Conservation (phyloP, 805 yeast species). For the Yarrowia porcina region DNA sequence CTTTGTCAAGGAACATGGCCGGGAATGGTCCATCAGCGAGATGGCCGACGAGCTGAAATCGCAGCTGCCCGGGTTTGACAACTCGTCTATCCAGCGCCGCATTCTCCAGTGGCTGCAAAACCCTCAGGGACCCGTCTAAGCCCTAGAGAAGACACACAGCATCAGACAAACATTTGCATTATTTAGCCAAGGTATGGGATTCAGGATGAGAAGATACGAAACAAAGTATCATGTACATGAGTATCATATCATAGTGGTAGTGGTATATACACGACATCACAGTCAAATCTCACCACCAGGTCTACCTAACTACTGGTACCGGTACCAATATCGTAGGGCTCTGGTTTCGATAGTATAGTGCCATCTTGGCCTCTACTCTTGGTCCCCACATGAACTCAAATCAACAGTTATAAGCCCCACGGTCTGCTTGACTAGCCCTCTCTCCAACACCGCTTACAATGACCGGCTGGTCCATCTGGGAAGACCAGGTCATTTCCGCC, state of each 20-base stretch:
- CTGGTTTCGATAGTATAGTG: too few species aligned
- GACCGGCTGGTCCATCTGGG: slow-evolving; percentile 10
- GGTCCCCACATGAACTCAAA: slow-evolving; percentile 12
- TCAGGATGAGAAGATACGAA: too few species aligned
- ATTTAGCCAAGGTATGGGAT: slow-evolving; percentile 3
- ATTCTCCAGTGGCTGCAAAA: slow-evolving; percentile 15
- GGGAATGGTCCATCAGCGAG: slow-evolving; percentile 22
- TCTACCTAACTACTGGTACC: too few species aligned
- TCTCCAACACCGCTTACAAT: neutral
- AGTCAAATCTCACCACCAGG: too few species aligned
- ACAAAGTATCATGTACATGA: too few species aligned
- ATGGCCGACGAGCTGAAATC: slow-evolving; percentile 20
- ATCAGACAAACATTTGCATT: neutral
- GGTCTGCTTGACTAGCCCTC: neutral
- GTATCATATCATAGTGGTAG: too few species aligned
- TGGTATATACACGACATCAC: too few species aligned
- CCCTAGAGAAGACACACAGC: neutral
- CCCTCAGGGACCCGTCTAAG: neutral
- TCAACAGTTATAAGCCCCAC: neutral
- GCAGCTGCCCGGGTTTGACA: slow-evolving; percentile 10
- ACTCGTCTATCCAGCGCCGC: slow-evolving; percentile 17
- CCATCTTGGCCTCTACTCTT: too few species aligned
- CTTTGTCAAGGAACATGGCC: slow-evolving; percentile 19
- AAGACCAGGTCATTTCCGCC: slow-evolving; percentile 16
- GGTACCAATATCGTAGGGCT: too few species aligned